Conservation (phyloP, 2,329 filamentous ascomycete species). For the Talaromyces sp. region DNA sequence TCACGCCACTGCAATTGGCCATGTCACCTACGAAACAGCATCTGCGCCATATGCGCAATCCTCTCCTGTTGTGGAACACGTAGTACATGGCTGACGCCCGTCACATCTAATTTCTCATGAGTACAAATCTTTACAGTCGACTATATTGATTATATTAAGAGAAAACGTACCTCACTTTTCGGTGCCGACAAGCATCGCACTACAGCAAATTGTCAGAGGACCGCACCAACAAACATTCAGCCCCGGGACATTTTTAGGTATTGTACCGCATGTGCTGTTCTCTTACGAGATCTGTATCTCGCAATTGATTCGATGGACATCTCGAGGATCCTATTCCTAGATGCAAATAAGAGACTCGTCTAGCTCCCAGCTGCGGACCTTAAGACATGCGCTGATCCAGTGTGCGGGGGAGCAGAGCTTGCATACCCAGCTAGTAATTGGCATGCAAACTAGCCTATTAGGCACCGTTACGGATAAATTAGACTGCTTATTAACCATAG, state of each 20-base stretch:
- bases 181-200: not conserved
- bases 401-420: not conserved
- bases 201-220: not conserved
- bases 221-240: not conserved
- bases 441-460: not conserved
- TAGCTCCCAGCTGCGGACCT: not conserved
- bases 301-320: not conserved
- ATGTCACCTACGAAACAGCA: slow-evolving; percentile 25
- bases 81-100: slow-evolving; percentile 45
- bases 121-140: not conserved
- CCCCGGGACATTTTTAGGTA: not conserved
- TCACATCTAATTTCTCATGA: slow-evolving; percentile 41
- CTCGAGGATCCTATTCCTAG: not conserved
- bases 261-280: slow-evolving; percentile 29
- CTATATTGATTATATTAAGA: not conserved
- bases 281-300: slow-evolving; percentile 24
- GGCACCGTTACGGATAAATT: not conserved
- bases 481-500: not conserved
- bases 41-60: slow-evolving; percentile 31
- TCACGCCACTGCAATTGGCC: not conserved
- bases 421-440: not conserved
- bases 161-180: not conserved
- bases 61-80: slow-evolving; percentile 23
- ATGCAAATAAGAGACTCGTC: not conserved
- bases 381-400: not conserved